Evolutionary conservation across 495 filamentous ascomycete genomes (phyloP), one percentile per base, ranked within the genome.

Genomic region (Pseudoneurospora amorphoporcata): DNA sequence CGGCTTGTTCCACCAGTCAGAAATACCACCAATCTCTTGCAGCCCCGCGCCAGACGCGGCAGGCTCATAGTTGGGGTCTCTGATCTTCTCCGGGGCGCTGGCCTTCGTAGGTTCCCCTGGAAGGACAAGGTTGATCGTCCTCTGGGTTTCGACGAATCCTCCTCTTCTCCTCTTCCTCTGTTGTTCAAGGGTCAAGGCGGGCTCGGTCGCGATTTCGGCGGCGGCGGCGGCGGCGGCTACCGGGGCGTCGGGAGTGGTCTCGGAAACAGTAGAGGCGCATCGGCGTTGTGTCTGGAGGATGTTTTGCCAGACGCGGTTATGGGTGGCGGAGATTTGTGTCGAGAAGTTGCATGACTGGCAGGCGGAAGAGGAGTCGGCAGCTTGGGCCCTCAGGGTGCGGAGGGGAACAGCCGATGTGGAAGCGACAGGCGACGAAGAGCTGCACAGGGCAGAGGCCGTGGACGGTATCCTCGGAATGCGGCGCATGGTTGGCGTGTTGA

Each of bases 11-110:
- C 83, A 87, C 86, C 86, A 90, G 40, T 79, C 74, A 40, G 80
- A 82, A 72, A 85, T 70, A 38, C 83, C 84, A 72, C 86, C 91
- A 23, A 94, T 83, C 39, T 80, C 80, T 70, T 87, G 81, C 69
- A 95, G 81, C 0, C 85, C 88, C 9, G 88, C 83, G 79, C 85
- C 88, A 8, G 81, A 85, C 40, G 82, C 80, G 69, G 92, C 90
- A 37, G 87, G 86, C 68, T 80, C 76, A 77, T 94, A 94, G 4
- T 77, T 53, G 12, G 81, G 68, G 58, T 85, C 83, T 2, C 74
- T 73, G 9, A 86, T 75, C 10, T 80, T 75, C 16, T 74, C 71
- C 3, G 72, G 38, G 0, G 69, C 58, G 53, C 16, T 10, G 70
- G 74, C 81, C 0, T 12, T 41, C 39, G 10, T 68, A 38, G 70